phyloP scores from a whole-genome alignment of 148 eudicot species.

The Diospyros lotus region DNA sequence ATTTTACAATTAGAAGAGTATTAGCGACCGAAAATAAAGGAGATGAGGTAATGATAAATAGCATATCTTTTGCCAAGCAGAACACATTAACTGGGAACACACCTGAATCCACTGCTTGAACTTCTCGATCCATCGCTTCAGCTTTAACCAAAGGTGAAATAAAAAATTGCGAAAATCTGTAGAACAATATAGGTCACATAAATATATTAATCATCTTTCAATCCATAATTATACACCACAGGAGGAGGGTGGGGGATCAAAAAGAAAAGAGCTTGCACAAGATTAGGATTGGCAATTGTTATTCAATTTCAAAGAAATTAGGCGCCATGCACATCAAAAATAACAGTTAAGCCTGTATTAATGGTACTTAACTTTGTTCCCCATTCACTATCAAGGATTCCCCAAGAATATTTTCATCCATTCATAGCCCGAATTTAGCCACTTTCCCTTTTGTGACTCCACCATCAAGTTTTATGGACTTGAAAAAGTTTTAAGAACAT shows the following conservation, averaged over 20 bases:
- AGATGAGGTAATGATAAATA: not conserved
- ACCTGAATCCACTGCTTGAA: constrained; percentile 96
- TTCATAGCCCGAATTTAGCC: no score
- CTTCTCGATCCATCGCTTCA: constrained; percentile 95
- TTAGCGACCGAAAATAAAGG: not conserved
- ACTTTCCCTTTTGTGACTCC: not conserved
- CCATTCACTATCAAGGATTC: not conserved
- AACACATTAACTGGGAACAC: constrained; percentile 6
- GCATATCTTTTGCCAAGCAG: not conserved
- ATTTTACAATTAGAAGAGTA: constrained; percentile 7
- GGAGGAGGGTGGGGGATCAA: not conserved
- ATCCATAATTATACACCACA: not conserved
- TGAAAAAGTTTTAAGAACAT: not conserved
- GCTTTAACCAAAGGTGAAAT: constrained; percentile 79
- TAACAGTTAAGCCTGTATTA: not conserved
- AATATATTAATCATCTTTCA: not conserved
- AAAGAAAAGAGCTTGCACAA: not conserved
- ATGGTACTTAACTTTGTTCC: not conserved
- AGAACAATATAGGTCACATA: constrained; percentile 9
- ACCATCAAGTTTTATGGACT: not conserved
- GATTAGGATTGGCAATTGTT: not conserved
- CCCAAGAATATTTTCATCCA: no score
- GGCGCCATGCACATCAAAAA: not conserved
- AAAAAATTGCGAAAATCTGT: constrained; percentile 87
- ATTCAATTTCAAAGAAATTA: not conserved